Base-by-base conservation (phyloP, 345 rosid species). In the Salix caprea region DNA sequence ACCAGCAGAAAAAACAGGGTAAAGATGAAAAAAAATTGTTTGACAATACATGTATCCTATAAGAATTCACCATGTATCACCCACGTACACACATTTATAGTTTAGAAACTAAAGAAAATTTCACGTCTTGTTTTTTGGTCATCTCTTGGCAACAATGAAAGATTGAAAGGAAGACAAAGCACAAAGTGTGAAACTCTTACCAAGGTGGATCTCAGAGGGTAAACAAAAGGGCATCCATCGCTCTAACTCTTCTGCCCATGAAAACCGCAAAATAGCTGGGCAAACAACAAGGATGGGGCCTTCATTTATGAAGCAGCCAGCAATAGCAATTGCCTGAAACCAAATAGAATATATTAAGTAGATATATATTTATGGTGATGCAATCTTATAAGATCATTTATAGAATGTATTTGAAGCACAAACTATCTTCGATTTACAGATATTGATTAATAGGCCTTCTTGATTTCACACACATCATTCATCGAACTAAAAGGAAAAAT, bases 221-320 rank as follows among this genome's bases (percentile, higher is more conserved):
- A 93, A 86, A 85, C 92, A 93, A 84, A 28, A 83, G 70, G 97
- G 93, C 82, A 95, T 86, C 99, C 99, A 95, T 71, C 91, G 92
- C 84, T 95, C 99, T 82, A 95, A 74, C 80, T 95, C 97, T 82
- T 95, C 97, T 44, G 97, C 99, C 97, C 99, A 95, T 15, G 95
- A 83, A 81, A 80, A 90, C 66, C 97, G 94, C 82, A 95, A 84
- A 71, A 95, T 79, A 72, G 99, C 99, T 34, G 99, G 99, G 84
- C 99, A 93, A 48, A 93, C 99, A 82, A 95, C 86, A 79, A 95
- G 94, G 74, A 93, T 79, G 79, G 93, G 84, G 82, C 97, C 98
- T 81, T 91, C 90, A 74, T 71, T 81, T 76, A 89, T 82, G 81
- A 90, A 95, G 83, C 97, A 91, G 71, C 94, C 89, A 65, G 97